Evolutionary conservation across 2,329 filamentous ascomycete genomes (phyloP).

Genomic region (Ophiostoma fasciatum): DNA sequence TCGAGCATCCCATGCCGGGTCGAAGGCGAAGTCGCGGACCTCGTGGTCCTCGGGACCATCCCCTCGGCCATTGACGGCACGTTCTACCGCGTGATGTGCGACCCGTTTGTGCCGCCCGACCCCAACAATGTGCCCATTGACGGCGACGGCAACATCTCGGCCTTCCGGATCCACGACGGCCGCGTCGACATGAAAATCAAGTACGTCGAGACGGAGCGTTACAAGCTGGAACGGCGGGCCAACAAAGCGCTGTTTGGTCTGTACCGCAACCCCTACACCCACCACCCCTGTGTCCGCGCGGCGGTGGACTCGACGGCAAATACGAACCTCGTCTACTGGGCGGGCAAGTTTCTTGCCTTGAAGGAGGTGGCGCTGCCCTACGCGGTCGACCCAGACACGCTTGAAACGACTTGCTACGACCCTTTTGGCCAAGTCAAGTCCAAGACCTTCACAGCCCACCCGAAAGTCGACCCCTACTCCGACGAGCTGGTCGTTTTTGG

Average conservation of each 20-base stretch:
- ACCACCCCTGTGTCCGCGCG: no score
- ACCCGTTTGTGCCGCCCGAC: no score
- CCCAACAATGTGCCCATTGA: slow-evolving; percentile 23
- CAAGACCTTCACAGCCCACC: slow-evolving; percentile 35
- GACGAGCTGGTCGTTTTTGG: slow-evolving; percentile 26
- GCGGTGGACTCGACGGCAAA: slow-evolving; percentile 26
- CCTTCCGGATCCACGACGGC: slow-evolving; percentile 19
- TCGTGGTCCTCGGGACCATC: no score
- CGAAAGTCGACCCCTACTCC: slow-evolving; percentile 33
- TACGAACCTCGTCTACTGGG: slow-evolving; percentile 38
- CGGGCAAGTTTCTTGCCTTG: slow-evolving; percentile 34
- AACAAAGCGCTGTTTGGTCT: slow-evolving; percentile 17
- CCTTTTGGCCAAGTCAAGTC: slow-evolving; percentile 32
- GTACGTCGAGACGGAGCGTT: slow-evolving; percentile 20
- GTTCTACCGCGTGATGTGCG: no score
- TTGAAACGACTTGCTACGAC: slow-evolving; percentile 33
- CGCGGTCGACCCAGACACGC: slow-evolving; percentile 31
- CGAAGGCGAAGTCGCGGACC: no score
- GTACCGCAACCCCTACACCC: slow-evolving; percentile 11
- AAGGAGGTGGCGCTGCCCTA: slow-evolving; percentile 39
- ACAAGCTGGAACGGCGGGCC: slow-evolving; percentile 15
- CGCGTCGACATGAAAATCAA: slow-evolving; percentile 17
- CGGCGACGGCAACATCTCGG: slow-evolving; percentile 23
- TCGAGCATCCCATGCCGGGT: no score
- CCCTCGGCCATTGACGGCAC: no score